Evolutionary conservation across 371 early-diverging fungal genomes (phyloP).

Genomic region (Gilbertella persicaria): DNA sequence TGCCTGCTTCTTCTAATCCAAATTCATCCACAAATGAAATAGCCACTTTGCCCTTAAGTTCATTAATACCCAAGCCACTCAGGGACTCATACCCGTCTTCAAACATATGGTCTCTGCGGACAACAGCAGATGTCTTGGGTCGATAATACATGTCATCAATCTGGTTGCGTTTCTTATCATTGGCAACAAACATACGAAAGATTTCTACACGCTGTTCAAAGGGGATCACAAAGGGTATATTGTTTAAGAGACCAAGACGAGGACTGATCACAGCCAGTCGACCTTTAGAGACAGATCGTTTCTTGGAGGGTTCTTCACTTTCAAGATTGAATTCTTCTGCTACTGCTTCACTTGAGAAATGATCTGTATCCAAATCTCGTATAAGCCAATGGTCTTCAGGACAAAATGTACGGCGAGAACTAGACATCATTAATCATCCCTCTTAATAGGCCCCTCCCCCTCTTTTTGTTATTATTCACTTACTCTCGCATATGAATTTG

Average conservation of each 20-base stretch:
- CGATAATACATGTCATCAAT: slow-evolving; percentile 26
- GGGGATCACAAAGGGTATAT: slow-evolving; percentile 90
- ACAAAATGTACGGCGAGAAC: slow-evolving; percentile 70
- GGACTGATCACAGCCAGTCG: slow-evolving; percentile 59
- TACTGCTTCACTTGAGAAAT: slow-evolving; percentile 62
- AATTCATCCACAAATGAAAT: slow-evolving; percentile 87
- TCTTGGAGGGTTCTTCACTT: slow-evolving; percentile 20
- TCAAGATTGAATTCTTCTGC: slow-evolving; percentile 59
- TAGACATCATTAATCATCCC: slow-evolving; percentile 17
- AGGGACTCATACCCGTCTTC: slow-evolving; percentile 85
- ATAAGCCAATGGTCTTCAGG: slow-evolving; percentile 79
- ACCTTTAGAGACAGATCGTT: slow-evolving; percentile 35
- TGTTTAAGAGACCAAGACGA: slow-evolving; percentile 70
- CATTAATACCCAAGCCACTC: slow-evolving; percentile 49
- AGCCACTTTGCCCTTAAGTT: slow-evolving; percentile 73
- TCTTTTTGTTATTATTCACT: slow-evolving; percentile 20
- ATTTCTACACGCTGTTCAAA: slow-evolving; percentile 87
- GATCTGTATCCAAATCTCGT: slow-evolving; percentile 61
- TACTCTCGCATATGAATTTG: slow-evolving; percentile 86
- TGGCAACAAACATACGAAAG: slow-evolving; percentile 77
- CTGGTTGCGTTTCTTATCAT: slow-evolving; percentile 56
- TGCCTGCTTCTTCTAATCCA: slow-evolving; percentile 89
- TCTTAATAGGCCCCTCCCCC: no score
- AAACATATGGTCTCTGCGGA: slow-evolving; percentile 81
- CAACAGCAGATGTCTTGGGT: slow-evolving; percentile 31